Conservation (phyloP, 2,329 filamentous ascomycete genomes). For the Beauveria caledonica region DNA sequence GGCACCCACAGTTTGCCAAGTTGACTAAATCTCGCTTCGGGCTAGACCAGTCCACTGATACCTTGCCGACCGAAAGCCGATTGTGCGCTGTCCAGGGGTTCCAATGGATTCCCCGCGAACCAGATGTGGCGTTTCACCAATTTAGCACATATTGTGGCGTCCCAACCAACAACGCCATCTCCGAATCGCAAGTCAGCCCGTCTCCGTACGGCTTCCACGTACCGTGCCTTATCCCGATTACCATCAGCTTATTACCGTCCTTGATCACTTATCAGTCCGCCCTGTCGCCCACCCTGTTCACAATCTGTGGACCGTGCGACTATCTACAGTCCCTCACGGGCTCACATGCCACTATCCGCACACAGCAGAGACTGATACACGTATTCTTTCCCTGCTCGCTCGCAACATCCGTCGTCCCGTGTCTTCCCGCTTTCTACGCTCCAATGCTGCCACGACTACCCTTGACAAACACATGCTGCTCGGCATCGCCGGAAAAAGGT, state of each 20-base stretch:
- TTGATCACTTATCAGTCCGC: not conserved
- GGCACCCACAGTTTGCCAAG: not conserved
- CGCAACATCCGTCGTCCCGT: not conserved
- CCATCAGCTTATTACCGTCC: not conserved
- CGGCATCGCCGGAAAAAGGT: not conserved
- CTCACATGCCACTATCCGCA: not conserved
- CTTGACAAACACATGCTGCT: not conserved
- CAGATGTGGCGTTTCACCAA: not conserved
- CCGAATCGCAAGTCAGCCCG: not conserved
- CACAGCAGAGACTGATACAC: not conserved
- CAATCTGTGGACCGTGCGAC: not conserved
- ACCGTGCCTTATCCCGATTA: not conserved
- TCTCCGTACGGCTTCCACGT: not conserved
- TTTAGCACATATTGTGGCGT: not conserved
- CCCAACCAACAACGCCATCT: not conserved
- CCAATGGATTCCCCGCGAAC: not conserved
- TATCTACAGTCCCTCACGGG: not conserved
- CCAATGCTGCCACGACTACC: not conserved
- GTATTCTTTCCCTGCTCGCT: not conserved
- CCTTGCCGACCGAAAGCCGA: not conserved
- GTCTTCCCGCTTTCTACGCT: not conserved
- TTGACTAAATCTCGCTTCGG: not conserved
- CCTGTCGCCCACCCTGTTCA: not conserved
- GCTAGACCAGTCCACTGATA: not conserved
- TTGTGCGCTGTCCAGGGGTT: not conserved